These are phyloP conservation scores for Conringia planisiliqua DNA, from an alignment of 345 rosid genomes.

Conservation along the genomic window DNA sequence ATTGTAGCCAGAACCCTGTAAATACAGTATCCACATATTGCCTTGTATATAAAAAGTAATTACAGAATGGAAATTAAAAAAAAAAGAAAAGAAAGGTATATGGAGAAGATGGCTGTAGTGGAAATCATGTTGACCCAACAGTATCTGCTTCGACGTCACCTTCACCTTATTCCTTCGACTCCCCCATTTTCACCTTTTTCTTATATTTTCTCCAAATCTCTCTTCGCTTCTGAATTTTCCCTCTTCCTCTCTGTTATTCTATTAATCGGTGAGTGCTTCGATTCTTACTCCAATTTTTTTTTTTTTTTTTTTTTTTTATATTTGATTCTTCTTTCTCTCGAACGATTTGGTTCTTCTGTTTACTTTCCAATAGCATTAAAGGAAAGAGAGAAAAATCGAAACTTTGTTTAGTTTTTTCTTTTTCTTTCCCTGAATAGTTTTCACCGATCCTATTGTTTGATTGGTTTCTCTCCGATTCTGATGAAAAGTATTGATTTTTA, in stretches of 20 bases:
- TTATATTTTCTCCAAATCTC: slow-evolving; percentile 1
- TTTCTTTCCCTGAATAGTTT: too few relatives aligned
- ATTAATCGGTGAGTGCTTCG: slow-evolving; percentile 14
- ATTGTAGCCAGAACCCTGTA: background rate
- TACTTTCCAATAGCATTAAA: background rate
- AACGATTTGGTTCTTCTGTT: background rate
- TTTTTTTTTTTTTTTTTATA: background rate
- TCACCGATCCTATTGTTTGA: slow-evolving; percentile 2
- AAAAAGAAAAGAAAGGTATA: background rate
- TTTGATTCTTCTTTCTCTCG: background rate
- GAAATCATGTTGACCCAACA: slow-evolving; percentile 54
- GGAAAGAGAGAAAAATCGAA: background rate
- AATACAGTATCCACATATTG: background rate
- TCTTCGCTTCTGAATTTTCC: background rate
- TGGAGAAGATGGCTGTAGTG: slow-evolving; percentile 36
- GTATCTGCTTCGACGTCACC: slow-evolving; percentile 39
- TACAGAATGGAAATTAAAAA: background rate
- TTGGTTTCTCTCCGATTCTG: background rate
- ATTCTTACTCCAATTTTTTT: background rate
- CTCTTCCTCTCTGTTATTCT: slow-evolving; percentile 6
- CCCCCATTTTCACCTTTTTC: background rate
- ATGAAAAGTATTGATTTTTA: slow-evolving; percentile 3
- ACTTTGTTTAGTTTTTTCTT: background rate
- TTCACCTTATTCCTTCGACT: slow-evolving; percentile 16
- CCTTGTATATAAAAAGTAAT: background rate